Conservation (phyloP, 768 basidiomycete species). For the Lentinula lateritia region DNA sequence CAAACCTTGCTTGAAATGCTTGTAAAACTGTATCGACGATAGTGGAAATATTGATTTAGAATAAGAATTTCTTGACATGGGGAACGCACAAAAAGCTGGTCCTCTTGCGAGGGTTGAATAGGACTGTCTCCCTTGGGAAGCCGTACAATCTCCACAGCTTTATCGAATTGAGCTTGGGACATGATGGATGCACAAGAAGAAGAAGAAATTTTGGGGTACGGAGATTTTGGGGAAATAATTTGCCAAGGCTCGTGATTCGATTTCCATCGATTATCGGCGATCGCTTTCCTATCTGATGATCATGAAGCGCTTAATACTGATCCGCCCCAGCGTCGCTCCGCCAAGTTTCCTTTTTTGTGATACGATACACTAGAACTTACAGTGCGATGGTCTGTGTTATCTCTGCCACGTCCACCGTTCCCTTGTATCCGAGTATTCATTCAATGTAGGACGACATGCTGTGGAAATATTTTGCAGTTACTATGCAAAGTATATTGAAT, state of each 20-base stretch:
- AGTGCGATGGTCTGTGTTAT: too few relatives aligned
- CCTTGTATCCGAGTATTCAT: too few relatives aligned
- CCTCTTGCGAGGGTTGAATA: conserved; percentile 65
- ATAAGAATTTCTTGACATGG: not conserved
- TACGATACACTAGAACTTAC: too few relatives aligned
- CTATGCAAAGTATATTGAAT: too few relatives aligned
- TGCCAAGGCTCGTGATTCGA: not conserved
- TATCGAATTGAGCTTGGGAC: conserved; percentile 70
- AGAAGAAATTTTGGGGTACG: not conserved
- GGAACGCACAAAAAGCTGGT: conserved; percentile 73
- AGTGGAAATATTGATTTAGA: conserved; percentile 8
- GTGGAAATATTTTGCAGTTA: too few relatives aligned
- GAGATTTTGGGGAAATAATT: not conserved
- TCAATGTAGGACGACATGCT: too few relatives aligned
- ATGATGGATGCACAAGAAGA: conserved; percentile 33
- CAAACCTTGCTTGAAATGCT: conserved; percentile 87
- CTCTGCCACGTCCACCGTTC: too few relatives aligned
- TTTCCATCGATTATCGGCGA: not conserved
- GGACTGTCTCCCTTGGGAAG: conserved; percentile 75
- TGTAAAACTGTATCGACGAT: conserved; percentile 70
- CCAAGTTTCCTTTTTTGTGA: too few relatives aligned
- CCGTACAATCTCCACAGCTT: conserved; percentile 64
- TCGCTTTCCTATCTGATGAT: not conserved
- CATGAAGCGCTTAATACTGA: too few relatives aligned
- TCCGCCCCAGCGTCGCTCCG: too few relatives aligned